Evolutionary conservation across 345 rosid genomes (phyloP).

Genomic region (Lagerstroemia speciosa): DNA sequence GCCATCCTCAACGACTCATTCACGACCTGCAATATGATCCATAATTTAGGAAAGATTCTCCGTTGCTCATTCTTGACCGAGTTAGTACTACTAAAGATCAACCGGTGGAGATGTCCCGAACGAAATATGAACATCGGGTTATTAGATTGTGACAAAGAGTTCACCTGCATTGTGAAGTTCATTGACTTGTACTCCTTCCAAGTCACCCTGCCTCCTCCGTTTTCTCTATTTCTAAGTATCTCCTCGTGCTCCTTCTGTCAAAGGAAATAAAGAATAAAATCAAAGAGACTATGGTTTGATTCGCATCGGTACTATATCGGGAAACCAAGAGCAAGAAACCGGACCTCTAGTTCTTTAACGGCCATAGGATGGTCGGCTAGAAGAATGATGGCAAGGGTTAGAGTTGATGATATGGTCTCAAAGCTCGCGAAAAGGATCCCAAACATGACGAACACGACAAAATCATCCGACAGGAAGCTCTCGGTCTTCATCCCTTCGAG

Average conservation of each 20-base stretch:
- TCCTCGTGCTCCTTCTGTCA: constrained; percentile 30
- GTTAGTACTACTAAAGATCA: too few species aligned
- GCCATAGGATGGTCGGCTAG: constrained; percentile 24
- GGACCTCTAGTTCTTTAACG: constrained; percentile 20
- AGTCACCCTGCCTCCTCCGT: constrained; percentile 12
- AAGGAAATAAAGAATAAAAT: not conserved
- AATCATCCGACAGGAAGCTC: constrained; percentile 13
- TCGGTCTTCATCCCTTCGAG: constrained; percentile 20
- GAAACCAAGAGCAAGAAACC: not conserved
- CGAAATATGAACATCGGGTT: too few species aligned
- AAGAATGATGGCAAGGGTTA: constrained; percentile 18
- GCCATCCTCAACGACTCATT: constrained; percentile 37
- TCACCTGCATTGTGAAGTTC: constrained; percentile 36
- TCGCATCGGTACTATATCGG: not conserved
- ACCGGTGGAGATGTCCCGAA: too few species aligned
- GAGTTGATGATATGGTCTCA: constrained; percentile 28
- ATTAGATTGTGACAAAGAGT: too few species aligned
- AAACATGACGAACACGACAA: constrained; percentile 17
- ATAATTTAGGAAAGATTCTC: too few species aligned
- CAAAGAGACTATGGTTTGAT: not conserved
- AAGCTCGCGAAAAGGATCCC: constrained; percentile 22
- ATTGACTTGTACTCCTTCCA: constrained; percentile 44
- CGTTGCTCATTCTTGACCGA: too few species aligned
- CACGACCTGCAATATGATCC: constrained; percentile 26
- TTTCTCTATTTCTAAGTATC: constrained; percentile 13